Base-by-base conservation (phyloP, 2,329 filamentous ascomycete species). In the Colletotrichum endophyticum region DNA sequence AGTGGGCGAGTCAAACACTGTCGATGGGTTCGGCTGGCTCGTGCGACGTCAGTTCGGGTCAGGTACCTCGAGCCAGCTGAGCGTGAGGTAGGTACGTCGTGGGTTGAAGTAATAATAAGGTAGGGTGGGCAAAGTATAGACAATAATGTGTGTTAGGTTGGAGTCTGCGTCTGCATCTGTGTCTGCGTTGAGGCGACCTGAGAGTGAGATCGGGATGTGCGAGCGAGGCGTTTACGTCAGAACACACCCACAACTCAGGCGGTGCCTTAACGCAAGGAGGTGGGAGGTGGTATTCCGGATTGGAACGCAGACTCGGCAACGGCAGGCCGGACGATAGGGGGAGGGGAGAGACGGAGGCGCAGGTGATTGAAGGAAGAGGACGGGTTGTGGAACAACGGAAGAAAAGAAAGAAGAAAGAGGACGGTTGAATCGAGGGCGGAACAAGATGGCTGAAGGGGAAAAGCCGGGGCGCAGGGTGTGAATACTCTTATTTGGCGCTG, bases 381-480 rank as follows among this genome's bases (percentile, higher is more conserved):
- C 32, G 32, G 34, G 66, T 49, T 34, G 57, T 63, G 68, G 27
- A 70, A 70, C 64, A 61, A 67, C 34, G 59, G 61, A n/a, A 36
- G 44, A 57, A 61, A 36, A 25, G 25, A 36, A 59, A 57, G 30
- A 53, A 25, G 22, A 39, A 64, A 32, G n/a, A n/a, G 44, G n/a
- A 53, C n/a, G 61, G 61, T 28, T 34, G 25, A 30, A 22, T 72
- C 25, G 69, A 72, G 69, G 70, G 69, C 72, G 73, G 69, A 36
- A 73, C 59, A 6, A 62, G 57, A 32, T 69, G 59, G 63, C 70
- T 63, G 63, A 73, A 69, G 39, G 49, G 64, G 64, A 36, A 68
- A 73, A 49, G 73, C 56, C 57, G 73, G 70, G 73, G 73, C 73
- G 73, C 73, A 75, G 69, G 56, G 73, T 67, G 62, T 28, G 62